These are phyloP conservation scores for Cystofilobasidium bisporidii DNA, from an alignment of 768 basidiomycete genomes.

Conservation along the genomic window DNA sequence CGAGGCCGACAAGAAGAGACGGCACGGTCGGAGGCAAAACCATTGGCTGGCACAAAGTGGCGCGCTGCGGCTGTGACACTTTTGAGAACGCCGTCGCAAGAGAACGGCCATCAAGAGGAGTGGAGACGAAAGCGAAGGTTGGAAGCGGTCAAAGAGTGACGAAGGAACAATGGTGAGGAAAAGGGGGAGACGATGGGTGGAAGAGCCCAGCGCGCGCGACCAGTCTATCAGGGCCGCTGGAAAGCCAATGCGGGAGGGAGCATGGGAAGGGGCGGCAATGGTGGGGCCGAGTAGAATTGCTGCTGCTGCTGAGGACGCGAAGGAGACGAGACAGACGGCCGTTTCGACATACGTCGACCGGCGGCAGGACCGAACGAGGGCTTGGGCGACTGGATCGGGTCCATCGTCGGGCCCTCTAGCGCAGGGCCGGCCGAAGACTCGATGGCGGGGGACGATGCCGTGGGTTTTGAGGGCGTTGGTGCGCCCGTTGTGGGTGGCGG, in stretches of 20 bases:
- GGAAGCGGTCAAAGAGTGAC: too few relatives aligned
- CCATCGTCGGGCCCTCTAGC: not conserved
- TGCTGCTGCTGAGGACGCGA: not conserved
- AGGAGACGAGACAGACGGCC: not conserved
- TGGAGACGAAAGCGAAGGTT: too few relatives aligned
- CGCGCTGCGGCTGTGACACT: too few relatives aligned
- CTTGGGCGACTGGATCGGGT: not conserved
- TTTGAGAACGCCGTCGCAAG: too few relatives aligned
- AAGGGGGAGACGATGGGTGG: too few relatives aligned
- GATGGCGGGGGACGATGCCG: too few relatives aligned
- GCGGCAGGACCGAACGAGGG: not conserved
- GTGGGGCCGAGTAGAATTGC: not conserved
- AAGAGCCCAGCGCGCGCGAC: not conserved
- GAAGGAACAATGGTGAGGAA: too few relatives aligned
- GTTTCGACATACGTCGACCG: slow-evolving; percentile 2
- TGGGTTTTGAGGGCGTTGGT: too few relatives aligned
- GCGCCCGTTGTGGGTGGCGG: not conserved
- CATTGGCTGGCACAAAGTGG: too few relatives aligned
- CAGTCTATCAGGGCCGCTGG: not conserved
- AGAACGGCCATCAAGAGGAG: too few relatives aligned
- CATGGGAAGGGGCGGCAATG: not conserved
- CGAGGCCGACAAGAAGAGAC: not conserved
- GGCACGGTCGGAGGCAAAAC: too few relatives aligned
- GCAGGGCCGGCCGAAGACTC: not conserved
- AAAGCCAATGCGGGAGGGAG: not conserved